Percentiles rank a stretch among this genome's conserved stretches.
phyloP scores from a whole-genome alignment of 2,329 filamentous ascomycete species.

The Tolypocladium album region DNA sequence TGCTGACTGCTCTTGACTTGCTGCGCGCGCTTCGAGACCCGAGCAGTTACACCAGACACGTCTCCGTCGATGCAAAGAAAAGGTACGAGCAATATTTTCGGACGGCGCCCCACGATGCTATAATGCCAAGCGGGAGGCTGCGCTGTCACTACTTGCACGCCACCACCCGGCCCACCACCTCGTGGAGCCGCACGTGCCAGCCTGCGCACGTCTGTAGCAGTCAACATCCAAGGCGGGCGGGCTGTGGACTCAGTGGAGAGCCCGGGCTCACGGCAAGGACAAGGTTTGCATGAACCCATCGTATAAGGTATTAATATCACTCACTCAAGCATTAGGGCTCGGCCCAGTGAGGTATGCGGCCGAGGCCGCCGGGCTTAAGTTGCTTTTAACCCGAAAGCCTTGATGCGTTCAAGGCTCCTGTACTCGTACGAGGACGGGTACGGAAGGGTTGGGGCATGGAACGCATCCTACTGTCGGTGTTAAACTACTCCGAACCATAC shows the following conservation, averaged over 20 bases:
- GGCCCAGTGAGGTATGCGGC: not conserved
- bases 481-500: not conserved
- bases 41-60: not conserved
- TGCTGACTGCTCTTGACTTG: not conserved
- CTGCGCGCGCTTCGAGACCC: not conserved
- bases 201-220: not conserved
- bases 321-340: not conserved
- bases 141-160: not conserved
- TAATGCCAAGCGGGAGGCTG: not conserved
- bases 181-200: not conserved
- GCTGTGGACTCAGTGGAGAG: not conserved
- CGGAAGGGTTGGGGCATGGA: not conserved
- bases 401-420: too few species aligned
- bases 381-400: not conserved
- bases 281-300: not conserved
- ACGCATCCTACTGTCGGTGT: not conserved
- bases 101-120: not conserved
- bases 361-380: not conserved
- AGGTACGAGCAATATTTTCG: not conserved
- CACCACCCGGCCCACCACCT: not conserved
- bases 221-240: not conserved
- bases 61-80: not conserved
- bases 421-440: not conserved
- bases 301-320: not conserved
- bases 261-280: not conserved